phyloP scores from a whole-genome alignment of 1,284 basidiomycete genomes.

The Lentinus polychrous region DNA sequence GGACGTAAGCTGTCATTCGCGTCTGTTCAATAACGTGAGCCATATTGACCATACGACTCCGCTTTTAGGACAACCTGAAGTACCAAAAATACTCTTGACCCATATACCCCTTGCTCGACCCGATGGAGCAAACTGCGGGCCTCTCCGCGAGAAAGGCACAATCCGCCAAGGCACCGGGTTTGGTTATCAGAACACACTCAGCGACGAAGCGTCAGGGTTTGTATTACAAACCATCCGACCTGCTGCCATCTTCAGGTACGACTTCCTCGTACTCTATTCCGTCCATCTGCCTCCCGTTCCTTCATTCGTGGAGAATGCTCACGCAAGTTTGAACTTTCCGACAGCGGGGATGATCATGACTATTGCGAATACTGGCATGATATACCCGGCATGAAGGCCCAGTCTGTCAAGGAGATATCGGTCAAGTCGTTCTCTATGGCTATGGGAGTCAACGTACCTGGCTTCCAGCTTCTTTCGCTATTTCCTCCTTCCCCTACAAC shows the following conservation, averaged over 20 bases:
- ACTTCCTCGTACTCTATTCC: not conserved
- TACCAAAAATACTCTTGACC: slow-evolving; percentile 40
- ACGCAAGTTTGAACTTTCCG: too few species aligned
- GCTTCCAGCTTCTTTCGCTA: slow-evolving; percentile 60
- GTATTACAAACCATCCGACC: slow-evolving; percentile 46
- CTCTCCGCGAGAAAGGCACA: slow-evolving; percentile 42
- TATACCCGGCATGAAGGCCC: slow-evolving; percentile 14
- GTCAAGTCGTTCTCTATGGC: slow-evolving; percentile 57
- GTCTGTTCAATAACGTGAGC: not conserved
- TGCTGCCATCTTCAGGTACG: slow-evolving; percentile 43
- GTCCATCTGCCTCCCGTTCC: not conserved
- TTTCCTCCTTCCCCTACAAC: slow-evolving; percentile 27
- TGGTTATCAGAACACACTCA: slow-evolving; percentile 62
- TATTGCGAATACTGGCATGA: slow-evolving; percentile 52
- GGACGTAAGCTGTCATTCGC: slow-evolving; percentile 33
- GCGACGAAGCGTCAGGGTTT: slow-evolving; percentile 40
- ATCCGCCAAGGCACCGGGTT: slow-evolving; percentile 47
- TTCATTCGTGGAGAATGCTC: not conserved
- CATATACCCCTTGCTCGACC: slow-evolving; percentile 58
- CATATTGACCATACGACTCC: not conserved
- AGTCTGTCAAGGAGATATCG: slow-evolving; percentile 44
- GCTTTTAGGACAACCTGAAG: slow-evolving; percentile 6
- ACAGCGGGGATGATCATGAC: slow-evolving; percentile 63
- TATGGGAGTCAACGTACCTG: slow-evolving; percentile 49
- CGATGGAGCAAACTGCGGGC: slow-evolving; percentile 45